Conservation (phyloP, 2,329 filamentous ascomycete species). For the Zelopaecilomyces penicillatus region DNA sequence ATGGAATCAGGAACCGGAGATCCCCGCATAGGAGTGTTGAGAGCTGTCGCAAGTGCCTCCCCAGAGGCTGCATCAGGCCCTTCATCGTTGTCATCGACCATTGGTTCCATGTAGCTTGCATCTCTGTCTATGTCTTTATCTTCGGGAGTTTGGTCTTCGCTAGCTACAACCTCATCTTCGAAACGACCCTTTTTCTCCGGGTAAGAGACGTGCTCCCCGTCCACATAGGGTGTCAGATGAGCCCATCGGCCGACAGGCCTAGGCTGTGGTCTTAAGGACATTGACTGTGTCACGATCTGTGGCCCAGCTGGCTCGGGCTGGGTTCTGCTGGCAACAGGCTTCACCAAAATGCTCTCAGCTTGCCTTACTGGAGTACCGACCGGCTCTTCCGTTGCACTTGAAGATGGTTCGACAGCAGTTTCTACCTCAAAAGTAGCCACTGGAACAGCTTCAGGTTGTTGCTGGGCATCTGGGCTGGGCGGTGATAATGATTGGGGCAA, state of each 20-base stretch:
- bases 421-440: conserved; percentile 2
- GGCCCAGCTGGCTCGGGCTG: background rate
- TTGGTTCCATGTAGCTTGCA: conserved; percentile 10
- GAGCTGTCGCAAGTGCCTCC: conserved; percentile 27
- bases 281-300: background rate
- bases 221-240: conserved; percentile 32
- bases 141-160: conserved; percentile 23
- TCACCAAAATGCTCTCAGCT: background rate
- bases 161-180: conserved; percentile 21
- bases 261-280: conserved; percentile 19
- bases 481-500: background rate
- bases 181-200: conserved; percentile 27
- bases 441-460: background rate
- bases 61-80: conserved; percentile 18
- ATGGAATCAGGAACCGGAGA: conserved; percentile 31
- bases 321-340: background rate
- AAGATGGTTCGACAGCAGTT: background rate
- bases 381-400: background rate
- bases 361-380: background rate
- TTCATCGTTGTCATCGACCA: conserved; percentile 21
- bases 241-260: conserved; percentile 26
- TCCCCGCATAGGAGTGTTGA: conserved; percentile 30
- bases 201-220: conserved; percentile 29
- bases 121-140: conserved; percentile 23
- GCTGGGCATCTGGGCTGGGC: background rate